phyloP scores from a whole-genome alignment of 192 early-diverging fungal species.

The Podila minutissima region DNA sequence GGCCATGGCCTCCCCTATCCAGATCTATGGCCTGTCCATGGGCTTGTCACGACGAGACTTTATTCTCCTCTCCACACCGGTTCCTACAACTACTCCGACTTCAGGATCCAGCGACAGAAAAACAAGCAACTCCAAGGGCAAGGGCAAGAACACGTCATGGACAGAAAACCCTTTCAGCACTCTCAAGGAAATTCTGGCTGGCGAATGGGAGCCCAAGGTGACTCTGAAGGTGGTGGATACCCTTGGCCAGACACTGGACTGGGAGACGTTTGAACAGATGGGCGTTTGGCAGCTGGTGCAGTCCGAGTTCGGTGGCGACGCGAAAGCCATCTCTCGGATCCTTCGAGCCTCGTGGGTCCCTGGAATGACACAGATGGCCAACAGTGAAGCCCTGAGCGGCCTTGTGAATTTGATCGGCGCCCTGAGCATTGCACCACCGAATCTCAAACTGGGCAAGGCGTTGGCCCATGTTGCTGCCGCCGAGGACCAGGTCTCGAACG shows the following conservation, averaged over 20 bases:
- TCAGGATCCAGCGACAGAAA: conserved; percentile 1
- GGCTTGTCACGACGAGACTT: conserved; percentile 19
- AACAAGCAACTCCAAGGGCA: background rate
- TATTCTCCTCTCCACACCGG: conserved; percentile 13
- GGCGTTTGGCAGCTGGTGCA: conserved; percentile 65
- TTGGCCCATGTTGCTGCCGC: conserved; percentile 16
- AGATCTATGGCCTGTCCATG: conserved; percentile 55
- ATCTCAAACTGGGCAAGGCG: conserved; percentile 13
- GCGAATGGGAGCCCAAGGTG: conserved; percentile 17
- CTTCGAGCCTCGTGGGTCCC: conserved; percentile 26
- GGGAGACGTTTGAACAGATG: conserved; percentile 65
- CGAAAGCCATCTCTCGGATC: conserved; percentile 5
- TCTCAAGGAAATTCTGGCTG: background rate
- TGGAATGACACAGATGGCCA: background rate
- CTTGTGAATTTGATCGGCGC: conserved; percentile 55
- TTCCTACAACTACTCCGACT: background rate
- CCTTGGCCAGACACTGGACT: conserved; percentile 45
- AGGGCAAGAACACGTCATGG: conserved; percentile 6
- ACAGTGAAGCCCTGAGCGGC: conserved; percentile 60
- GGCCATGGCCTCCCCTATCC: conserved; percentile 58
- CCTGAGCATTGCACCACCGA: conserved; percentile 18
- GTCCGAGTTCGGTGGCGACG: conserved; percentile 53
- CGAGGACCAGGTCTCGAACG: conserved; percentile 11
- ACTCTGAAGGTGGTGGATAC: conserved; percentile 1
- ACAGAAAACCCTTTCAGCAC: background rate